These are phyloP conservation scores for Phialophora tarda DNA, from an alignment of 2,329 filamentous ascomycete genomes.

Conservation along the genomic window DNA sequence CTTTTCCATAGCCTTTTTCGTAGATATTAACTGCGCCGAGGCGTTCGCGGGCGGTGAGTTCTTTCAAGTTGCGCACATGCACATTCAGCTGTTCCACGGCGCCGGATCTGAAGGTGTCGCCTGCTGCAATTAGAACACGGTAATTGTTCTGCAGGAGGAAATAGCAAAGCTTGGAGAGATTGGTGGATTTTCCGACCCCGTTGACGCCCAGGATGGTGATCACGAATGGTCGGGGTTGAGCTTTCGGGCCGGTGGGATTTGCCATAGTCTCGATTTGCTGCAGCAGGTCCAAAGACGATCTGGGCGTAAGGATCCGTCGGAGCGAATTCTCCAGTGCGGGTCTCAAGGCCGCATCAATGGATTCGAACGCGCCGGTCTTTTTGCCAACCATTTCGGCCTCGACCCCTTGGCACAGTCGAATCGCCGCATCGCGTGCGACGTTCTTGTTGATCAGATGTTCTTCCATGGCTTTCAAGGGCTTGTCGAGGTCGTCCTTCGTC, in stretches of 20 bases:
- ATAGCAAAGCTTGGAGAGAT: slow-evolving; percentile 96
- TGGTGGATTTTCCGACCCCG: slow-evolving; percentile 97
- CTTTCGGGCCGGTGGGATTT: slow-evolving; percentile 67
- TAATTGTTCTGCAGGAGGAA: slow-evolving; percentile 98
- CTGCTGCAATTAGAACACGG: slow-evolving; percentile 89
- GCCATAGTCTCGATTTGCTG: slow-evolving; percentile 86
- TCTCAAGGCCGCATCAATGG: slow-evolving; percentile 79
- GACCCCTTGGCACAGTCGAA: slow-evolving; percentile 88
- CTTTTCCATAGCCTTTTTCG: slow-evolving; percentile 97
- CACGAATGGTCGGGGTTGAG: slow-evolving; percentile 81
- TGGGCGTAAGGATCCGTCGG: slow-evolving; percentile 93
- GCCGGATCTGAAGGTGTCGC: slow-evolving; percentile 95
- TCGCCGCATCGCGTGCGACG: slow-evolving; percentile 89
- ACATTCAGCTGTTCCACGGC: slow-evolving; percentile 97
- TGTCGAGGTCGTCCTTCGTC: slow-evolving; percentile 85
- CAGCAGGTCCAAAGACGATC: slow-evolving; percentile 89
- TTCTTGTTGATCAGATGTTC: slow-evolving; percentile 95
- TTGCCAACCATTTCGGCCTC: slow-evolving; percentile 87
- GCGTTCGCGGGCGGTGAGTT: slow-evolving; percentile 82
- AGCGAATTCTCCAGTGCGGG: slow-evolving; percentile 90
- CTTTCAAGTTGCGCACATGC: slow-evolving; percentile 90
- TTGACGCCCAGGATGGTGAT: slow-evolving; percentile 99
- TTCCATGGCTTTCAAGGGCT: slow-evolving; percentile 94
- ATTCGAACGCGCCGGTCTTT: slow-evolving; percentile 92
- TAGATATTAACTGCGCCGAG: slow-evolving; percentile 84